Percentiles rank a stretch among this genome's conserved stretches.
These are phyloP conservation scores for Apiospora phragmitis DNA, from an alignment of 2,329 filamentous ascomycete species.

Conservation along the genomic window DNA sequence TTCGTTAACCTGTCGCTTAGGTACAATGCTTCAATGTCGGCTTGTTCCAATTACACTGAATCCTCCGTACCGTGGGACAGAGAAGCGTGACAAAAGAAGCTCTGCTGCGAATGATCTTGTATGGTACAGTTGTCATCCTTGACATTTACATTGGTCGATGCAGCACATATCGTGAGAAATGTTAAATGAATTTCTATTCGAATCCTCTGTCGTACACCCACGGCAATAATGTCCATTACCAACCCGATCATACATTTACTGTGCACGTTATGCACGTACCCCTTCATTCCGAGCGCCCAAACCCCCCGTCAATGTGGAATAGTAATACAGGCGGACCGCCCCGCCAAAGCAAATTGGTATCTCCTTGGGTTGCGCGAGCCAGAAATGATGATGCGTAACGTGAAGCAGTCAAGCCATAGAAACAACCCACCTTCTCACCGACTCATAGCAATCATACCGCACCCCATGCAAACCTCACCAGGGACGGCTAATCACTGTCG, in stretches of 20 bases:
- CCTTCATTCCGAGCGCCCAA: not conserved
- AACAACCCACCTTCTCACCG: not conserved
- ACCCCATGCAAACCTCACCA: not conserved
- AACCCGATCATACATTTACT: not conserved
- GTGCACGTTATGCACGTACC: not conserved
- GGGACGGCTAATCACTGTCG: slow-evolving; percentile 20
- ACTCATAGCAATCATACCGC: not conserved
- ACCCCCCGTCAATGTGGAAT: not conserved
- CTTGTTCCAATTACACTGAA: too few species aligned
- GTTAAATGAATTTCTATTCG: not conserved
- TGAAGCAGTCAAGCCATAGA: not conserved
- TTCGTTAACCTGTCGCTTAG: too few species aligned
- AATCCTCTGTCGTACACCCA: not conserved
- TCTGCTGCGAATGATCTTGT: too few species aligned
- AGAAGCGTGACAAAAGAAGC: too few species aligned
- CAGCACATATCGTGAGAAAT: not conserved
- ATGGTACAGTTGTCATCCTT: too few species aligned
- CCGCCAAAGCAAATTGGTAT: slow-evolving; percentile 7
- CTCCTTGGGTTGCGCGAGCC: not conserved
- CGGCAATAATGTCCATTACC: not conserved
- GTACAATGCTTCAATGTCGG: too few species aligned
- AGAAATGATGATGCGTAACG: slow-evolving; percentile 1
- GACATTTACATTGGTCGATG: too few species aligned
- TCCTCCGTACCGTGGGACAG: too few species aligned
- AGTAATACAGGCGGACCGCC: not conserved